Evolutionary conservation across 2,329 filamentous ascomycete genomes (phyloP), one percentile per base, ranked within the genome.

Genomic region (Calonectria hawksworthii): DNA sequence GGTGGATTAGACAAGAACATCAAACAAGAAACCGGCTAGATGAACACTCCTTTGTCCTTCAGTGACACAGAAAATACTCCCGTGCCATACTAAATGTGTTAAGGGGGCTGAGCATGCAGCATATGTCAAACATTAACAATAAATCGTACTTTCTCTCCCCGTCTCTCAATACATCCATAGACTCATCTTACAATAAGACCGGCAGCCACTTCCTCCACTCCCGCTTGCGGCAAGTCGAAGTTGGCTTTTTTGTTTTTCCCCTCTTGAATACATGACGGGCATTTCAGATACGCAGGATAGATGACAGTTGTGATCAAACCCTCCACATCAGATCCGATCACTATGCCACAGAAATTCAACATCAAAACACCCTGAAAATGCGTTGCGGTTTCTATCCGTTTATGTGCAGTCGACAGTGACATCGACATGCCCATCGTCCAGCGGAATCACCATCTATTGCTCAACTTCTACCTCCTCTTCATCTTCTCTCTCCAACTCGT

Each of bases 401-500:
- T 78, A 78, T 81, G 75, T 81, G 80, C 77, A 77, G 75, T 76
- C 56, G 74, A 64, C 59, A 54, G 72, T 50, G 36, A 68, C 64
- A 54, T 72, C 61, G 44, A 68, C 51, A 61, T 72, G 67, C 73
- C 52, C 64, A 47, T 72, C 65, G 32, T 74, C 77, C 74, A 74
- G 76, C 74, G 75, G 76, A 69, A 76, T 82, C 79, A 80, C 75
- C 67, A 32, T 77, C 75, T 84, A 83, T 74, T 76, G 76, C 77
- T 82, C 81, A 63, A 69, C 79, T 36, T 84, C 83, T 50, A 82
- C 85, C 80, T 92, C 90, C 70, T 90, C 90, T 80, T 92, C 90
- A 70, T 90, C 90, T 65, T 87, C 89, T 73, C 90, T 89, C 8
- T 85, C 84, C 18, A 91, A 83, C 56, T 88, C 87, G 38, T 88